Evolutionary conservation across 1,284 basidiomycete genomes (phyloP).

Genomic region (Cryptococcus wingfieldii): DNA sequence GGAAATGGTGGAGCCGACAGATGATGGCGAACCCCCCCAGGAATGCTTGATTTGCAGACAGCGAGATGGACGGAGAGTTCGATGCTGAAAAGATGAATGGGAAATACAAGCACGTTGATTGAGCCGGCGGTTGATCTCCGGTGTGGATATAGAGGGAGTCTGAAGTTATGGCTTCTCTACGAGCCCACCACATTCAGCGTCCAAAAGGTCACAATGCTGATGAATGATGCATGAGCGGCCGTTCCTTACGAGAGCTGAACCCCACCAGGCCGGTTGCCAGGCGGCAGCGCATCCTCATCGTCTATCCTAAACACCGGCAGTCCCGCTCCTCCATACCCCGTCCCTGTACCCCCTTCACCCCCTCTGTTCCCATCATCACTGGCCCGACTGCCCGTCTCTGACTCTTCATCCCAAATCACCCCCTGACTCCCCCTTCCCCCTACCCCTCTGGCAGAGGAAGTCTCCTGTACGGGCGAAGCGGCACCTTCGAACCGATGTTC

Average conservation of each 20-base stretch:
- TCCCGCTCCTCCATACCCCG: background rate
- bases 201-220: background rate
- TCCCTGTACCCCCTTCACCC: constrained; percentile 7
- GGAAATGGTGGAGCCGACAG: constrained; percentile 35
- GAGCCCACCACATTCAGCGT: background rate
- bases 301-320: constrained; percentile 19
- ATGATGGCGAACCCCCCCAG: constrained; percentile 28
- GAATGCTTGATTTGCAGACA: constrained; percentile 19
- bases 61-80: background rate
- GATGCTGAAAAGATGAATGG: constrained; percentile 26
- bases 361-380: constrained; percentile 19
- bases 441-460: background rate
- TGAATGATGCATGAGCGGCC: background rate
- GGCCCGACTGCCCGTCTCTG: too few species aligned
- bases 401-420: constrained; percentile 35
- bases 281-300: constrained; percentile 20
- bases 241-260: constrained; percentile 1
- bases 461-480: background rate
- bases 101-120: background rate
- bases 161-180: background rate
- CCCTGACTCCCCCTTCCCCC: constrained; percentile 6
- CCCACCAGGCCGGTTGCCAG: background rate
- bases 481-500: constrained; percentile 28
- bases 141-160: background rate
- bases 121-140: too few species aligned